phyloP scores from a whole-genome alignment of 78 protist species.

The Dictyostelium citrinum region DNA sequence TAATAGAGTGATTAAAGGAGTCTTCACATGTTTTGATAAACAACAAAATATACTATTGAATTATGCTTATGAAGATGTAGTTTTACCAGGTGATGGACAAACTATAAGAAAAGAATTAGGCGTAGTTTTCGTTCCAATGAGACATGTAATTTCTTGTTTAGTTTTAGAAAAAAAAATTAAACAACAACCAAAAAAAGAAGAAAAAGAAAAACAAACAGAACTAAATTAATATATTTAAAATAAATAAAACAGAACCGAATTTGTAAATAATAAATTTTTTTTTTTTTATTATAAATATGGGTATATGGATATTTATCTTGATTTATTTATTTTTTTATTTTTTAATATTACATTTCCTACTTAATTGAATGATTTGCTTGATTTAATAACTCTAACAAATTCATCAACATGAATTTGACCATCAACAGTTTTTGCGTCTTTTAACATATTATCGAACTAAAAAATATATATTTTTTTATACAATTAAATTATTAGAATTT shows the following conservation, averaged over 20 bases:
- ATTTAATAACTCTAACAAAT: slow-evolving; percentile 62
- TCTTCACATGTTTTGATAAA: slow-evolving; percentile 41
- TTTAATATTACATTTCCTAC: not conserved
- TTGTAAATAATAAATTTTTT: not conserved
- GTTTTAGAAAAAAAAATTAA: not conserved
- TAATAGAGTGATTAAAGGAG: slow-evolving; percentile 17
- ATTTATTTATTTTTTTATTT: not conserved
- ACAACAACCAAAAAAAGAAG: not conserved
- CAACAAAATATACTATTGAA: slow-evolving; percentile 54
- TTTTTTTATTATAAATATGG: not conserved
- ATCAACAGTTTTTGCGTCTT: slow-evolving; percentile 74
- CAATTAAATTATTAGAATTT: not conserved
- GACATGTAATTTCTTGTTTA: slow-evolving; percentile 7
- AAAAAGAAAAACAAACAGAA: not conserved
- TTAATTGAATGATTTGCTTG: slow-evolving; percentile 55
- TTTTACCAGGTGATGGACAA: not conserved
- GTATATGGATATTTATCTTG: not conserved
- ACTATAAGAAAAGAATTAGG: slow-evolving; percentile 46
- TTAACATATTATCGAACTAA: slow-evolving; percentile 60
- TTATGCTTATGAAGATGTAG: slow-evolving; percentile 15
- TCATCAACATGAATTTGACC: slow-evolving; percentile 77
- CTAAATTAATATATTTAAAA: not conserved
- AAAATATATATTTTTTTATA: not conserved
- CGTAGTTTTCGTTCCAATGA: slow-evolving; percentile 36
- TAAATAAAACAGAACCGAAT: not conserved